Evolutionary conservation across 768 basidiomycete genomes (phyloP), one percentile per base, ranked within the genome.

Genomic region (Phallus indusiatus): DNA sequence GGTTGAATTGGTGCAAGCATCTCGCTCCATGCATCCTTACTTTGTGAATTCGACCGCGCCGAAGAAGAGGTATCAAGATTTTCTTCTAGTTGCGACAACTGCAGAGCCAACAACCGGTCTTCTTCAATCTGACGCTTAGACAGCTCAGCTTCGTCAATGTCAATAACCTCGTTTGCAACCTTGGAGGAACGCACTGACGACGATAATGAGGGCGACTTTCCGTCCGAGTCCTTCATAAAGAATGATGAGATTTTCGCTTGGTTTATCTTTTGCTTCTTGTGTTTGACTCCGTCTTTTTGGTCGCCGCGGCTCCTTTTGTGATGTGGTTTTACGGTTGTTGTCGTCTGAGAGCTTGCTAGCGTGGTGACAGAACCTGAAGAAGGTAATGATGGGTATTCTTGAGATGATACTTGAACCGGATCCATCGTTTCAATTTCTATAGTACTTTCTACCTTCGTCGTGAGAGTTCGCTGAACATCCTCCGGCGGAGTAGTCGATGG

Each of bases 1-100:
- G 85, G 75, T 53, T 79, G 75, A 18, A 84, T 73, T 0, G 85
- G 85, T 0, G 86, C 79, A 61, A 94, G 79, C 59, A 94, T 78
- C 47, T 67, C 75, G 28, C 77, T 80, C 92, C 93, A 94, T 1
- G 79, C 83, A 24, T 69, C 67, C 65, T 75, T 77, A 65, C 66
- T 73, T 56, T 68, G 61, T 42, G 71, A 62, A 42, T 42, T 42
- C 18, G 50, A 47, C 36, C 66, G 61, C 50, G 68, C 61, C 56
- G 66, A 66, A 55, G 34, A 18, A 21, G 36, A 35, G 58, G 1
- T 63, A 61, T 28, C 51, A 53, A 67, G 24, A 17, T 66, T 62
- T 34, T 65, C 56, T 24, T 60, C 47, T 24, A 71, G 67, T 34
- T 77, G 69, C 5, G 80, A 78, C 42, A 84, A 75, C 36, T 73